Conservation (phyloP, 2,329 filamentous ascomycete genomes). For the Penicillium sp. region DNA sequence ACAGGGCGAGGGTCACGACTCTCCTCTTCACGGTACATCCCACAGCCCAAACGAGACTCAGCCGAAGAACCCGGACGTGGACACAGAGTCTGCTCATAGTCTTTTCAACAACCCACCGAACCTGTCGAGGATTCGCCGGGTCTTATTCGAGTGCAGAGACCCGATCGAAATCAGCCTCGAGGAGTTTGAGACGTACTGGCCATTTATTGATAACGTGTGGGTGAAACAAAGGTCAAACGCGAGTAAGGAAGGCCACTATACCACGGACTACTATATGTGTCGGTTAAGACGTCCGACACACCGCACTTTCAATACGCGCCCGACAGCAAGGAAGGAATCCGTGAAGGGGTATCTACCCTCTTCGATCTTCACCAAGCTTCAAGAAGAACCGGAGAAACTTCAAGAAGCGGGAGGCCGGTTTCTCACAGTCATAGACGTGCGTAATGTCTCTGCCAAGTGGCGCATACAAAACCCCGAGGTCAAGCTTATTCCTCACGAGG, state of each 20-base stretch:
- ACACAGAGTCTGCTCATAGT: slow-evolving; percentile 19
- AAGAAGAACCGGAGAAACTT: slow-evolving; percentile 44
- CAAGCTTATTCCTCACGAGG: slow-evolving; percentile 43
- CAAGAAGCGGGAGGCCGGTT: slow-evolving; percentile 44
- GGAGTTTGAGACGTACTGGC: slow-evolving; percentile 48
- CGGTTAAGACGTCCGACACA: slow-evolving; percentile 40
- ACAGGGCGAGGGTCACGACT: slow-evolving; percentile 6
- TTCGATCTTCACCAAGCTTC: slow-evolving; percentile 48
- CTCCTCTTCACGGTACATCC: background rate
- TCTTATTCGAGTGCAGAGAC: slow-evolving; percentile 45
- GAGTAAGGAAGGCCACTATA: slow-evolving; percentile 41
- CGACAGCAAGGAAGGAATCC: slow-evolving; percentile 43
- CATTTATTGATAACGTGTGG: slow-evolving; percentile 50
- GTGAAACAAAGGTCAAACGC: slow-evolving; percentile 44
- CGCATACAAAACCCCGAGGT: slow-evolving; percentile 44
- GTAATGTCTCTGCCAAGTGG: slow-evolving; percentile 48
- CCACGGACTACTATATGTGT: slow-evolving; percentile 48
- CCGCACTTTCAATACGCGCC: no score
- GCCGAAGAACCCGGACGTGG: background rate
- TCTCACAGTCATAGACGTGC: slow-evolving; percentile 46
- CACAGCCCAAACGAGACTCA: background rate
- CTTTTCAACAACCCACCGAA: slow-evolving; percentile 44
- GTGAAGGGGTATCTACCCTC: slow-evolving; percentile 47
- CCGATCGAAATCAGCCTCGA: slow-evolving; percentile 45
- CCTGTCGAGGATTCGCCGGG: slow-evolving; percentile 40